Base-by-base conservation (phyloP, 805 yeast species). In the Ogataea methylovora region DNA sequence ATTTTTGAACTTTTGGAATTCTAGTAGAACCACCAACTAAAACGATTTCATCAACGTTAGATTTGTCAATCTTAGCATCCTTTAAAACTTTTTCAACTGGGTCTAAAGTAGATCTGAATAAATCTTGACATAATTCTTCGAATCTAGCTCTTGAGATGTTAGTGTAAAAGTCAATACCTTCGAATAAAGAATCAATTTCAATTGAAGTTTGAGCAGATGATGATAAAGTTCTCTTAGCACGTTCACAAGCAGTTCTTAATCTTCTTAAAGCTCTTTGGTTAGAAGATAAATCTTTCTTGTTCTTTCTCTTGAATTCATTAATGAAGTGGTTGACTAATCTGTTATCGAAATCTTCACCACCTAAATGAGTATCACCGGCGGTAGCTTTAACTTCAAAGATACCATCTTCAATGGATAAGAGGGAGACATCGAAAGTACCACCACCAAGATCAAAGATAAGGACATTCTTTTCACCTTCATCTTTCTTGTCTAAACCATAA, bases 291-390 rank as follows among this genome's bases (percentile, higher is more conserved):
- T 90, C 97, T 75, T 85, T 85, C 81, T 86, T 85, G 79, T 84
- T 78, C 78, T 90, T 88, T 76, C 96, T 82, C 86, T 90, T 87
- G 81, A 88, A 90, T 71, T 90, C 97, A 59, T 78, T 79, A 48
- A 84, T 85, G 63, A 88, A 88, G 75, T 79, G 90, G 74, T 73
- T 87, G 51, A 90, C 97, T 60, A 90, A 79, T 70, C 95, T 83
- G 80, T 85, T 77, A 67, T 90, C 97, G 67, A 90, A 90, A 71
- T 88, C 97, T 72, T 88, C 96, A 80, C 97, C 97, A 75, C 97
- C 97, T 73, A 85, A 79, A 67, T 81, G 90, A 40, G 90, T 84
- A 61, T 87, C 84, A 63, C 84, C 86, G 39, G 85, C 86, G 43
- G 96, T 86, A 52, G 95, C 94, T 76, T 86, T 86, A 57, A 86